Conservation (phyloP, 345 rosid genomes). For the Rhodamnia argentea region DNA sequence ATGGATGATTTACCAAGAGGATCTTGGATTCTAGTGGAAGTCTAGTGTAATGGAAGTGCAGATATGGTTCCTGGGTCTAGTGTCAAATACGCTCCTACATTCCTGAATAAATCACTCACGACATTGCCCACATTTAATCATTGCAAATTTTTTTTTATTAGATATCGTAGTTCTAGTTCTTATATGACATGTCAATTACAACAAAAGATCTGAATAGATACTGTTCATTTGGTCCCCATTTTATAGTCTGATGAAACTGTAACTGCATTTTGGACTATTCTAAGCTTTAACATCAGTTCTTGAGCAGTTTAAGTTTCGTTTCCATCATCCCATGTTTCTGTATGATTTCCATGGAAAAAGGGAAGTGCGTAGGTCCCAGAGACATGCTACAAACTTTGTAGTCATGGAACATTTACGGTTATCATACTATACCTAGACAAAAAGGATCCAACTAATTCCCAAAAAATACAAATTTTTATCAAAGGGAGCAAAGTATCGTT, state of each 20-base stretch:
- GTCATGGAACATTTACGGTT: not conserved
- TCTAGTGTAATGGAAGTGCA: not conserved
- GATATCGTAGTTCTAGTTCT: not conserved
- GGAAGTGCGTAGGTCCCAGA: not conserved
- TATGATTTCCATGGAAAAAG: not conserved
- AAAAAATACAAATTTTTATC: not conserved
- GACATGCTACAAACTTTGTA: not conserved
- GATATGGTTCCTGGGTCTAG: not conserved
- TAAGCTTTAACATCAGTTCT: not conserved
- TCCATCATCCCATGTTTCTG: not conserved
- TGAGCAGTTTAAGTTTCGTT: not conserved
- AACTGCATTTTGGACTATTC: not conserved
- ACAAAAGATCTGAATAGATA: not conserved
- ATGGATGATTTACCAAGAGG: not conserved
- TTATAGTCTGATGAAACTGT: not conserved
- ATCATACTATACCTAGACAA: not conserved
- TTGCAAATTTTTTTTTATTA: not conserved
- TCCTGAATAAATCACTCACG: not conserved
- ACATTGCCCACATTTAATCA: not conserved
- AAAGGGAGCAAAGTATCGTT: not conserved
- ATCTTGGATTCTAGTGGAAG: not conserved
- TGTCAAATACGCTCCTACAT: not conserved
- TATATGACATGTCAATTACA: not conserved
- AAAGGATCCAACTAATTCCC: not conserved
- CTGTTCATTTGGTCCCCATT: not conserved